These are phyloP conservation scores for Termitomyces heimii DNA, from an alignment of 768 basidiomycete species.

Conservation along the genomic window DNA sequence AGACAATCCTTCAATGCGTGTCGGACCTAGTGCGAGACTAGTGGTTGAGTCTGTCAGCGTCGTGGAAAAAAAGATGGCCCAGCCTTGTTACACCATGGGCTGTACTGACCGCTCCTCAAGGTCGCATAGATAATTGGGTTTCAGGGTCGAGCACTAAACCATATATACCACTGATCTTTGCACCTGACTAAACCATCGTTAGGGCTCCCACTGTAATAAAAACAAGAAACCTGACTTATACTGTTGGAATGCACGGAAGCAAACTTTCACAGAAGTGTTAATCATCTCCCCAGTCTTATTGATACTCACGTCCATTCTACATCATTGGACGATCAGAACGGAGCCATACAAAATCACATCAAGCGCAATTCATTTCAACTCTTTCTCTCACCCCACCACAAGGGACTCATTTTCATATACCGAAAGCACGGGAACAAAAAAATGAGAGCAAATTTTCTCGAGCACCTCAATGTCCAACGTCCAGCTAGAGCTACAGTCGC, in stretches of 20 bases:
- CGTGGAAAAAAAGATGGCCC: too few species aligned
- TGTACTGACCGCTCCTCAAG: too few species aligned
- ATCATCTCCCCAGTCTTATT: too few species aligned
- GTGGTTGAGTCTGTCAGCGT: neutral
- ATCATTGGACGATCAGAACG: too few species aligned
- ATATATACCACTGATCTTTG: neutral
- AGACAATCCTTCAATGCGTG: neutral
- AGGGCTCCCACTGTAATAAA: too few species aligned
- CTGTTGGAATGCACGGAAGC: neutral
- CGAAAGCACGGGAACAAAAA: neutral
- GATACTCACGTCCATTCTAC: too few species aligned
- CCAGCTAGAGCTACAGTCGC: constrained; percentile 11
- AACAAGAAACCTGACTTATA: too few species aligned
- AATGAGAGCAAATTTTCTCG: neutral
- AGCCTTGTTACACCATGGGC: neutral
- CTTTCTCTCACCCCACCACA: neutral
- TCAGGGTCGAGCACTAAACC: too few species aligned
- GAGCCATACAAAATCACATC: too few species aligned
- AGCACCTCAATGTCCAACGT: constrained; percentile 14
- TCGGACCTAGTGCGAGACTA: neutral
- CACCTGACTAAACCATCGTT: too few species aligned
- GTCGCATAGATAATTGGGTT: too few species aligned
- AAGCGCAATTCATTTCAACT: neutral
- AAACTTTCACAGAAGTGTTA: neutral
- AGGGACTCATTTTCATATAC: neutral